Evolutionary conservation across 208 protist species (phyloP).

Genomic region (Zelonia costaricensis): DNA sequence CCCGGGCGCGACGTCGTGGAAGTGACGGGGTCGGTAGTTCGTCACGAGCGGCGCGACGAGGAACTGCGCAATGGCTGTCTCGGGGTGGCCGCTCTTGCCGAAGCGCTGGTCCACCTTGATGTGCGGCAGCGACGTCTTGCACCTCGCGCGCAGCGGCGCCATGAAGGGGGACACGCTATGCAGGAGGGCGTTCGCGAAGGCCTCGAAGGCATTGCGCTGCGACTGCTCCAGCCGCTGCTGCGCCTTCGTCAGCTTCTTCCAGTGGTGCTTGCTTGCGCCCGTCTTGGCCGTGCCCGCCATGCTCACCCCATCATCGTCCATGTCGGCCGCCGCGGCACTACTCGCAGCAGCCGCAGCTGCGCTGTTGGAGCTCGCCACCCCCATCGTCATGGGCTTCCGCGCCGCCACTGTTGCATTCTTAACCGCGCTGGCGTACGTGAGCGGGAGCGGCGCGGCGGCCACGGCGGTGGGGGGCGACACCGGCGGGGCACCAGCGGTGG

Average conservation of each 20-base stretch:
- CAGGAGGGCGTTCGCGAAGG: slow-evolving; percentile 83
- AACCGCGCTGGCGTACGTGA: slow-evolving; percentile 38
- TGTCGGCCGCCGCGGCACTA: slow-evolving; percentile 7
- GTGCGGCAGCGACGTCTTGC: slow-evolving; percentile 80
- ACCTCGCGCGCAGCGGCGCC: slow-evolving; percentile 71
- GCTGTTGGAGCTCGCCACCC: slow-evolving; percentile 16
- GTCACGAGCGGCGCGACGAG: slow-evolving; percentile 83
- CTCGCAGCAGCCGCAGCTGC: slow-evolving; percentile 10
- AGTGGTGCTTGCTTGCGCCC: slow-evolving; percentile 67
- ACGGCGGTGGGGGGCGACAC: too few species aligned
- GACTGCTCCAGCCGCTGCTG: slow-evolving; percentile 81
- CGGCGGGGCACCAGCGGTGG: slow-evolving; percentile 5
- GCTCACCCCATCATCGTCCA: slow-evolving; percentile 24
- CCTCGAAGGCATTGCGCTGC: slow-evolving; percentile 88
- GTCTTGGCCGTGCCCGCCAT: slow-evolving; percentile 32
- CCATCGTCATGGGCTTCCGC: slow-evolving; percentile 32
- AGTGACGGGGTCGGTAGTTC: slow-evolving; percentile 87
- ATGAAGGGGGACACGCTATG: slow-evolving; percentile 89
- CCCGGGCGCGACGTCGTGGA: slow-evolving; percentile 85
- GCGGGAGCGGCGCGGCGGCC: slow-evolving; percentile 25
- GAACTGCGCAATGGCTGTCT: slow-evolving; percentile 87
- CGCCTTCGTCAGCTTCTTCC: slow-evolving; percentile 84
- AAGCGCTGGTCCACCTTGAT: slow-evolving; percentile 91
- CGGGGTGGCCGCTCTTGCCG: slow-evolving; percentile 81
- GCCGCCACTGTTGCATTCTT: slow-evolving; percentile 21